These are phyloP conservation scores for Saccharomycopsis fibuligera DNA, from an alignment of 805 yeast species.

Conservation along the genomic window DNA sequence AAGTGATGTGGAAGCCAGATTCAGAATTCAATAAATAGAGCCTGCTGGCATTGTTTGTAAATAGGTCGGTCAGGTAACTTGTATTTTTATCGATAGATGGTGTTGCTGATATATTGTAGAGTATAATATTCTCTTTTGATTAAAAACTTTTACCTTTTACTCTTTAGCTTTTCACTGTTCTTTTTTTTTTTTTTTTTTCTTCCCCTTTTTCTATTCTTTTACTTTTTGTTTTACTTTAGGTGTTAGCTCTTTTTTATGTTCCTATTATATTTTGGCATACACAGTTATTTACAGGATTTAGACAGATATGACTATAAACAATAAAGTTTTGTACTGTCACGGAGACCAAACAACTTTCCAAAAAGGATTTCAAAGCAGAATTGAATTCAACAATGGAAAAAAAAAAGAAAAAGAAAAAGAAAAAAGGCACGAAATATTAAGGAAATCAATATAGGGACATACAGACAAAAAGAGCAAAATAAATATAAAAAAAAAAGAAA, in stretches of 20 bases:
- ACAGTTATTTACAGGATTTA: not conserved
- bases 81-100: not conserved
- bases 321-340: not conserved
- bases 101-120: not conserved
- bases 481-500: not conserved
- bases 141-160: not conserved
- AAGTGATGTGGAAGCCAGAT: constrained; percentile 10
- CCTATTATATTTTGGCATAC: not conserved
- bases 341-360: no score
- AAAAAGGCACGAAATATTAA: no score
- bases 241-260: not conserved
- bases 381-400: not conserved
- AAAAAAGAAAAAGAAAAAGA: not conserved
- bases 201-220: no score
- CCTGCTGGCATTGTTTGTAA: no score
- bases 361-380: not conserved
- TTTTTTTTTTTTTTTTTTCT: no score
- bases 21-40: not conserved
- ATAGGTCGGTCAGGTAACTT: not conserved
- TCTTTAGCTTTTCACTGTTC: not conserved
- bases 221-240: not conserved
- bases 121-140: not conserved
- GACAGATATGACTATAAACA: not conserved
- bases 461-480: not conserved
- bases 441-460: not conserved